phyloP scores from a whole-genome alignment of 345 rosid species.

The Kernera saxatilis region DNA sequence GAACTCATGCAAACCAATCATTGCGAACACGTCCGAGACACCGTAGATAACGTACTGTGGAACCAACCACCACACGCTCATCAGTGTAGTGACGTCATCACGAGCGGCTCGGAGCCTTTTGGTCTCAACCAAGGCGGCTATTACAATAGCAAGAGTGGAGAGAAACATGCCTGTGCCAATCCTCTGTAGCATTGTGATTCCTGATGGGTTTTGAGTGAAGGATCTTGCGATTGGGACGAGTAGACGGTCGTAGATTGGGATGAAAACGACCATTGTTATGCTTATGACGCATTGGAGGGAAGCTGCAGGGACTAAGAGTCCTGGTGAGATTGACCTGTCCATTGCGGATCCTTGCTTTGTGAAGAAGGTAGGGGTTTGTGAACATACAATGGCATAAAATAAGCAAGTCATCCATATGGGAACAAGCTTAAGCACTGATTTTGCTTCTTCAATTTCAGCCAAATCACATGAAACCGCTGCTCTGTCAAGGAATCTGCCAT shows the following conservation, averaged over 20 bases:
- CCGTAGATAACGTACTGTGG: slow-evolving; percentile 26
- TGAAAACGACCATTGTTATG: slow-evolving; percentile 28
- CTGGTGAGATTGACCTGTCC: slow-evolving; percentile 37
- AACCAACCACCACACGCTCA: slow-evolving; percentile 33
- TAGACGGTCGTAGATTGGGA: slow-evolving; percentile 47
- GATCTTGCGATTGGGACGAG: slow-evolving; percentile 35
- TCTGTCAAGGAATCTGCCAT: slow-evolving; percentile 45
- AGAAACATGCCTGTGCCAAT: slow-evolving; percentile 28
- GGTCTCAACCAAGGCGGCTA: slow-evolving; percentile 36
- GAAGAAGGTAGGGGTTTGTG: slow-evolving; percentile 48
- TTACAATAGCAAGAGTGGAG: slow-evolving; percentile 17
- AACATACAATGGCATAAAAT: slow-evolving; percentile 36
- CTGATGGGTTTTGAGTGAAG: slow-evolving; percentile 19
- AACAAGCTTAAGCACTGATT: slow-evolving; percentile 35
- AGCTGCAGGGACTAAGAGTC: slow-evolving; percentile 42
- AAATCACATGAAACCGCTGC: slow-evolving; percentile 33
- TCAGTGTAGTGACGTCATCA: slow-evolving; percentile 17
- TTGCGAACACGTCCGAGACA: slow-evolving; percentile 9
- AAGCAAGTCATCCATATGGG: slow-evolving; percentile 49
- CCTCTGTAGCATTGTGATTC: slow-evolving; percentile 36
- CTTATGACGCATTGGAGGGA: slow-evolving; percentile 41
- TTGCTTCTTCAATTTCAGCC: slow-evolving; percentile 47
- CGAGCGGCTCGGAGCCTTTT: slow-evolving; percentile 23
- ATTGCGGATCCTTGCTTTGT: slow-evolving; percentile 50
- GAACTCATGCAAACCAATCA: slow-evolving; percentile 39